Evolutionary conservation across 768 basidiomycete species (phyloP), one percentile per base, ranked within the genome.

Genomic region (Naganishia kalamii): DNA sequence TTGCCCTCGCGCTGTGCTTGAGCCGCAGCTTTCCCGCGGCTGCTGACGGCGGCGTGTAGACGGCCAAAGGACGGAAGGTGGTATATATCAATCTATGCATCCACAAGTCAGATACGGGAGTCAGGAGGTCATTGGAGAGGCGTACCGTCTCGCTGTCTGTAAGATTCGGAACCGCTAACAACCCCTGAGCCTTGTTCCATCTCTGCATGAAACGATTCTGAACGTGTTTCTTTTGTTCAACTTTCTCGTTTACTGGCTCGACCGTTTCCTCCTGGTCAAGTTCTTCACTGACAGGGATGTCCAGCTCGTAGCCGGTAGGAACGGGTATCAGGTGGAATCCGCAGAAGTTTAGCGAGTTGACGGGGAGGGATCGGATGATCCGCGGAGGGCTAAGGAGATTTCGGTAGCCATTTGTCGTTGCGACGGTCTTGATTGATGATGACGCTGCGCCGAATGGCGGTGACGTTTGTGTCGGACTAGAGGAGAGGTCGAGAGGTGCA

Each of bases 261-360:
- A 25, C 37, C 10, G 21, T 23, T n/a, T 69, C 70, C 67, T 60
- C 33, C 41, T 23, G 21, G 32, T 66, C 60, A 41, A 50, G 57
- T 25, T 65, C 48, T 46, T 68, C 40, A 19, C 11, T 8, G 11
- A 52, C 41, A 27, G 37, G 11, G 6, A 23, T 41, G 21, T 54
- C 21, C 8, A 29, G 5, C 40, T 47, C 40, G 40, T 27, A 51
- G 27, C 48, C 69, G 29, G 40, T 49, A 54, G 41, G 19, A 68
- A 68, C 33, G 71, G 76, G 40, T 23, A 88, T 74, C 2, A 97
- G 80, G 7, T 89, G 88, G 77, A 96, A 92, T 1, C 88, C 85
- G 78, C 94, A 98, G 75, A 88, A 97, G 73, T 94, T 96, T 62
- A 98, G 82, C 1, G 94, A 87, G 74, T 99, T 99, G 65, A 93